Evolutionary conservation across 148 eudicot genomes (phyloP).

Genomic region (Amaranthus cruentus): DNA sequence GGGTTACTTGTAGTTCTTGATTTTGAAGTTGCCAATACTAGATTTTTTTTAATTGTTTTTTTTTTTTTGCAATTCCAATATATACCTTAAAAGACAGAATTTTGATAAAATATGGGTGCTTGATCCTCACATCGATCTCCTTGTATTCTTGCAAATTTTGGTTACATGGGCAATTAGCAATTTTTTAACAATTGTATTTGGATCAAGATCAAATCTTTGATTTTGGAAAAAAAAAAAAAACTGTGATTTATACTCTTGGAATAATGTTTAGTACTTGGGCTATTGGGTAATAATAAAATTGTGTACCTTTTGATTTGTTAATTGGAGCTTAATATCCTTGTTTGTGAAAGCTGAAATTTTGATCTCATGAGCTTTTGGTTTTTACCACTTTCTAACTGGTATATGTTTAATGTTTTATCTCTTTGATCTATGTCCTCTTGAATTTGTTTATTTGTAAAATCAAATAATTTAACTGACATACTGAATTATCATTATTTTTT

Average conservation of each 20-base stretch:
- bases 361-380: background rate
- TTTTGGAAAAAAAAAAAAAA: background rate
- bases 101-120: too few species aligned
- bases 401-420: too few species aligned
- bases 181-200: background rate
- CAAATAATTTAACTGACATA: too few species aligned
- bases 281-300: background rate
- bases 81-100: background rate
- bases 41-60: background rate
- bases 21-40: too few species aligned
- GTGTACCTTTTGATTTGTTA: background rate
- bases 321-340: too few species aligned
- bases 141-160: background rate
- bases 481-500: background rate
- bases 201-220: background rate
- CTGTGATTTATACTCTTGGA: background rate
- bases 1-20: background rate
- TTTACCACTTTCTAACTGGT: background rate
- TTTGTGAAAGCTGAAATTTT: background rate
- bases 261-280: background rate
- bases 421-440: too few species aligned
- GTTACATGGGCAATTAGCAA: background rate
- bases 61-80: background rate
- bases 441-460: too few species aligned
- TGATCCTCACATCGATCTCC: too few species aligned